These are phyloP conservation scores for Podila verticillata DNA, from an alignment of 192 early-diverging fungal genomes.

Conservation along the genomic window DNA sequence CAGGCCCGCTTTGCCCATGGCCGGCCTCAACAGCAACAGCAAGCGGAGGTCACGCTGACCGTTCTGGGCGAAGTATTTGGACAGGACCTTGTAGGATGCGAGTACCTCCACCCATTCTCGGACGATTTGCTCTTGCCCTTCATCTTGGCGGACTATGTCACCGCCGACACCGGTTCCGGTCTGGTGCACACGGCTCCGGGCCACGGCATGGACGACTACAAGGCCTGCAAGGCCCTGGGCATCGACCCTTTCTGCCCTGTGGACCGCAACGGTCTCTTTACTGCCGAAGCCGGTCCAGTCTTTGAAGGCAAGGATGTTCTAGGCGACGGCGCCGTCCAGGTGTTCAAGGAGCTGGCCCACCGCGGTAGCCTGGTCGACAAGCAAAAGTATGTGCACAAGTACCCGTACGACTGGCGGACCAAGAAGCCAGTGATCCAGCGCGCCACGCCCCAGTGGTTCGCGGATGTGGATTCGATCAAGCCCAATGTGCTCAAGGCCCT, in stretches of 20 bases:
- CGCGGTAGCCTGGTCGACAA: conserved; percentile 55
- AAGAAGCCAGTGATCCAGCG: conserved; percentile 80
- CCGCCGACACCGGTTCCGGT: conserved; percentile 75
- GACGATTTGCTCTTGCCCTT: conserved; percentile 53
- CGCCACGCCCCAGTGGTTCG: conserved; percentile 89
- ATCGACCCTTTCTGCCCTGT: conserved; percentile 76
- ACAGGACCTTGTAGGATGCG: conserved; percentile 60
- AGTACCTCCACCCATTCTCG: conserved; percentile 67
- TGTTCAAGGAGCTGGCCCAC: conserved; percentile 61
- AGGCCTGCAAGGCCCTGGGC: conserved; percentile 61
- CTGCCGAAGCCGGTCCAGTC: conserved; percentile 65
- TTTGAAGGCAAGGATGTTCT: conserved; percentile 72
- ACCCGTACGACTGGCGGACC: conserved; percentile 88
- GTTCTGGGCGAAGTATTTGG: conserved; percentile 41
- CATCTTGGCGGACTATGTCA: conserved; percentile 72
- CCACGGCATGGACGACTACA: conserved; percentile 85
- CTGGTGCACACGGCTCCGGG: conserved; percentile 84
- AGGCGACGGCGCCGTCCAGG: conserved; percentile 61
- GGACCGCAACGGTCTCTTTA: conserved; percentile 70
- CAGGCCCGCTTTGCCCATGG: conserved; percentile 13
- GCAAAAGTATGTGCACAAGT: conserved; percentile 72
- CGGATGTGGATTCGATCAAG: conserved; percentile 71
- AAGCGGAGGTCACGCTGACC: too few species aligned
- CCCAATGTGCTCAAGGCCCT: conserved; percentile 58
- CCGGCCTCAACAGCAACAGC: too few species aligned